Percentiles rank a stretch among this genome's conserved stretches.
phyloP scores from a whole-genome alignment of 202 grass and related monocot species.

The Digitaria exilis region DNA sequence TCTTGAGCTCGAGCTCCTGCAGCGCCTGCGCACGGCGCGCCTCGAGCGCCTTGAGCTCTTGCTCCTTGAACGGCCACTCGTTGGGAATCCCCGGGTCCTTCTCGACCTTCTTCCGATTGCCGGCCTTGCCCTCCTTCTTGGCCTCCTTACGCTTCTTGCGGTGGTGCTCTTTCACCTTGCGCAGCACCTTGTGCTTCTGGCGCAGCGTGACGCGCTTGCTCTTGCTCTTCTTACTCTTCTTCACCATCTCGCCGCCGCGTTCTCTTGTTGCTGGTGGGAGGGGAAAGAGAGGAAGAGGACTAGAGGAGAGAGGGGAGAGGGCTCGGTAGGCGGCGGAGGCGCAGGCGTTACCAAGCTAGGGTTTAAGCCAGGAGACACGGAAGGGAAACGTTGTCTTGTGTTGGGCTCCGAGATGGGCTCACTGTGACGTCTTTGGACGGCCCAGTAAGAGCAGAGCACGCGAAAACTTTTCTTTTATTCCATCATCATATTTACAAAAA shows the following conservation, averaged over 20 bases:
- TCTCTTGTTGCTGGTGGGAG: not conserved
- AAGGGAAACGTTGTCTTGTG: not conserved
- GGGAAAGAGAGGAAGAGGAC: not conserved
- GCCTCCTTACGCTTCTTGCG: slow-evolving; percentile 99
- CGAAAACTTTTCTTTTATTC: not conserved
- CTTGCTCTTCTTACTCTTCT: slow-evolving; percentile 84
- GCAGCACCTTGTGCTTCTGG: slow-evolving; percentile 92
- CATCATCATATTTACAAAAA: too few species aligned
- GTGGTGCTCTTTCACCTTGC: slow-evolving; percentile 97
- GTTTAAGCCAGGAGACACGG: not conserved
- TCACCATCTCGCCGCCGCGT: slow-evolving; percentile 43
- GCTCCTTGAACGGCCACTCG: slow-evolving; percentile 97
- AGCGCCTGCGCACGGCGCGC: slow-evolving; percentile 56
- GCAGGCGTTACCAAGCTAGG: not conserved
- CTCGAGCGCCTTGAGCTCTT: slow-evolving; percentile 91
- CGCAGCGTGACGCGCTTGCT: slow-evolving; percentile 85
- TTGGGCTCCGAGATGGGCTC: slow-evolving; percentile 18
- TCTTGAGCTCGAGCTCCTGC: slow-evolving; percentile 88
- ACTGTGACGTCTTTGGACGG: slow-evolving; percentile 1
- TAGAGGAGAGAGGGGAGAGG: not conserved
- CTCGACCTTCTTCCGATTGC: slow-evolving; percentile 72
- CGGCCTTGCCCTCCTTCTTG: slow-evolving; percentile 62
- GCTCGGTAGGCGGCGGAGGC: not conserved
- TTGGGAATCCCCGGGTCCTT: slow-evolving; percentile 97
- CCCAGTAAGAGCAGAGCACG: not conserved